Percentiles rank a stretch among this genome's conserved stretches.
Evolutionary conservation across 225 moss, liverwort and hornwort species (phyloP).

Genomic region (Lunularia cruciata): DNA sequence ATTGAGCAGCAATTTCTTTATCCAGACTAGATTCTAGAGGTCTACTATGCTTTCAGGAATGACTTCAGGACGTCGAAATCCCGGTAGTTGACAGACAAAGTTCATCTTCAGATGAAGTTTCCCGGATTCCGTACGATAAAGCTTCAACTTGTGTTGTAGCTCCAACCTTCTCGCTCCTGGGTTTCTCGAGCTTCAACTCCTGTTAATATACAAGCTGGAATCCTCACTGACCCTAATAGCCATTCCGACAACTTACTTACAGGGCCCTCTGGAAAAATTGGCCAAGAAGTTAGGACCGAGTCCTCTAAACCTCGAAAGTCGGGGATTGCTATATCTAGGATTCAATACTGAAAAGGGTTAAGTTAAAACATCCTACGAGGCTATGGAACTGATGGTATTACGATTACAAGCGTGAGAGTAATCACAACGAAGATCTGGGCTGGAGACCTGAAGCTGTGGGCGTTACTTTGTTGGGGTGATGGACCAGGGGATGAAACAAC

Average conservation of each 20-base stretch:
- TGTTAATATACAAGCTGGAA: not conserved
- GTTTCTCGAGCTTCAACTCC: not conserved
- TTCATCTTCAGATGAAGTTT: conserved; percentile 4
- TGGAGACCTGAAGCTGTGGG: not conserved
- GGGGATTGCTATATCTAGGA: not conserved
- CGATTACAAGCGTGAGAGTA: not conserved
- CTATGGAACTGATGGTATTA: not conserved
- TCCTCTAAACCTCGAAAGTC: not conserved
- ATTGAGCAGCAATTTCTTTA: not conserved
- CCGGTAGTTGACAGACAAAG: not conserved
- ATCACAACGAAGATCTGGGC: not conserved
- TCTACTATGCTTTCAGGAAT: not conserved
- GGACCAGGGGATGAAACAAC: not conserved
- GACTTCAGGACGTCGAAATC: not conserved
- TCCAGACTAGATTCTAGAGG: not conserved
- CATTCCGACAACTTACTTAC: not conserved
- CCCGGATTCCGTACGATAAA: not conserved
- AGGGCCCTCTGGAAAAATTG: not conserved
- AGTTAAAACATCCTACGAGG: not conserved
- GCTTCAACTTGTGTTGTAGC: not conserved
- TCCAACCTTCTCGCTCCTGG: not conserved
- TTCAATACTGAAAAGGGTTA: not conserved
- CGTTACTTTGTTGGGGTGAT: not conserved
- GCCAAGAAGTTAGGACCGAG: not conserved
- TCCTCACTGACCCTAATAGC: not conserved